A percentile compares a stretch with the other conserved stretches of the same genome.
Conservation (phyloP, 129 eudicot genomes). For the Flaveria ramosissima region DNA sequence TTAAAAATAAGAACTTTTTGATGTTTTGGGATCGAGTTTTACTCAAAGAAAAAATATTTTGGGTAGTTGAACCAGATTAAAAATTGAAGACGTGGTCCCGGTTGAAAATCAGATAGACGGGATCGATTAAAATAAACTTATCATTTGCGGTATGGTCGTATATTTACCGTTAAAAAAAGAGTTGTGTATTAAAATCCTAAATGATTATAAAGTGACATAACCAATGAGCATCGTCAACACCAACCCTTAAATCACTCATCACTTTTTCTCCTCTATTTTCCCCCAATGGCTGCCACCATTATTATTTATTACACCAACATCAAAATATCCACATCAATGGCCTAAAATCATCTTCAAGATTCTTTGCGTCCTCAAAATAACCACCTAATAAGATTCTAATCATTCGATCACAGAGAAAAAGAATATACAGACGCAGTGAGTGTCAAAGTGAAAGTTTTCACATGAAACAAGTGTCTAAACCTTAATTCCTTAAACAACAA, state of each 20-base stretch:
- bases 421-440: constrained; percentile 2
- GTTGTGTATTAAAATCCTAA: not conserved
- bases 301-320: not conserved
- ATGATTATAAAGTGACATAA: constrained; percentile 15
- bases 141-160: too few species aligned
- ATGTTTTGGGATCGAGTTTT: too few species aligned
- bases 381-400: not conserved
- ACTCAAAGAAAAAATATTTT: too few species aligned
- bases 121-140: too few species aligned
- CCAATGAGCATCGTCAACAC: constrained; percentile 20
- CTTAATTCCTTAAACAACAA: constrained; percentile 43
- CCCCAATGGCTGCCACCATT: constrained; percentile 5
- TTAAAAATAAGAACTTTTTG: too few species aligned
- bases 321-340: constrained; percentile 42
- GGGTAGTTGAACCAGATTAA: too few species aligned
- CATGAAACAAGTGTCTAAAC: constrained; percentile 37
- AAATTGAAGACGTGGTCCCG: too few species aligned
- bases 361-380: constrained; percentile 54
- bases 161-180: too few species aligned
- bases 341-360: constrained; percentile 48
- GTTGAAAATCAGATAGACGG: too few species aligned
- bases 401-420: not conserved
- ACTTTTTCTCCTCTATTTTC: constrained; percentile 9
- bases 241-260: constrained; percentile 15
- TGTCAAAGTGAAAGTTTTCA: constrained; percentile 25